phyloP scores from a whole-genome alignment of 148 eudicot species.

The Camellia japonica region DNA sequence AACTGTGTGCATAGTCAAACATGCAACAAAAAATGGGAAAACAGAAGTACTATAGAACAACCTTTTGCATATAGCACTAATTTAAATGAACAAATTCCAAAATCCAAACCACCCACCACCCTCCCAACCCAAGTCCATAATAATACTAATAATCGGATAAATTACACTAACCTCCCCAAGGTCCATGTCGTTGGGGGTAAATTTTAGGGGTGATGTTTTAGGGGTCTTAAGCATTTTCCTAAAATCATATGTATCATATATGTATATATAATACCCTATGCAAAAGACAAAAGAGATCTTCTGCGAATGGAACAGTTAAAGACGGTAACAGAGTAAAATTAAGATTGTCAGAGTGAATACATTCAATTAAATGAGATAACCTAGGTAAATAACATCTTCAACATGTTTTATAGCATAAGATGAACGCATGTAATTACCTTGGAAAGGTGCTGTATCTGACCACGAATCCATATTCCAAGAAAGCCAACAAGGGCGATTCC shows the following conservation, averaged over 20 bases:
- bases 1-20: not conserved
- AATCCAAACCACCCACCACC: not conserved
- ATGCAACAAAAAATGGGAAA: not conserved
- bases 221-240: too few relatives aligned
- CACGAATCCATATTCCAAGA: constrained; percentile 68
- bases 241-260: too few relatives aligned
- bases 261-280: not conserved
- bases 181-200: too few relatives aligned
- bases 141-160: not conserved
- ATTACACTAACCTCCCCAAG: not conserved
- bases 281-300: not conserved
- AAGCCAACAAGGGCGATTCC: constrained; percentile 65
- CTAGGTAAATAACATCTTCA: not conserved
- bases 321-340: not conserved
- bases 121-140: not conserved
- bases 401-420: not conserved
- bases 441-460: constrained; percentile 61
- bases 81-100: too few relatives aligned
- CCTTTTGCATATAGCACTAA: not conserved
- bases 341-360: not conserved
- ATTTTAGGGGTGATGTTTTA: too few relatives aligned
- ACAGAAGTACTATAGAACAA: not conserved
- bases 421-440: constrained; percentile 44
- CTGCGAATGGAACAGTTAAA: not conserved
- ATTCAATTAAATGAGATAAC: not conserved